Conservation (phyloP, 768 basidiomycete genomes). For the Amyloporia xantha region DNA sequence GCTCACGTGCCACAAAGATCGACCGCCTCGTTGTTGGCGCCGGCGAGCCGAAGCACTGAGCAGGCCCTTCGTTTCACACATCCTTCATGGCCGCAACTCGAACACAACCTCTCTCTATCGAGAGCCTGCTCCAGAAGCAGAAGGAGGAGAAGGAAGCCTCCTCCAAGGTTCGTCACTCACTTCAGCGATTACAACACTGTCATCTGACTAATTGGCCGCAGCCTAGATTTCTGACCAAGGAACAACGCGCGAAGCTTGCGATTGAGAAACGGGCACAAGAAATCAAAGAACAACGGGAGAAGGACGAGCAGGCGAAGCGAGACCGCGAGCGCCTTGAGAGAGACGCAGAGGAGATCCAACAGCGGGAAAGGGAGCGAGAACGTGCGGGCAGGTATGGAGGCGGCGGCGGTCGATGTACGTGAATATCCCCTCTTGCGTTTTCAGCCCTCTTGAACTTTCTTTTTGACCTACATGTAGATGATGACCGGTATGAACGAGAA, state of each 20-base stretch:
- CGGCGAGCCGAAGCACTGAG: neutral
- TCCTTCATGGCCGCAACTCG: slow-evolving; percentile 37
- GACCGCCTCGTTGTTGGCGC: neutral
- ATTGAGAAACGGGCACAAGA: slow-evolving; percentile 84
- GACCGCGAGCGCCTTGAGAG: slow-evolving; percentile 71
- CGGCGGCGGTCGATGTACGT: slow-evolving; percentile 35
- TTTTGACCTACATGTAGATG: slow-evolving; percentile 22
- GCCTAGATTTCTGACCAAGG: slow-evolving; percentile 94
- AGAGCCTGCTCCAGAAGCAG: slow-evolving; percentile 80
- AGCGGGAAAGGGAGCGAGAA: slow-evolving; percentile 39
- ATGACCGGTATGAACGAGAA: slow-evolving; percentile 28
- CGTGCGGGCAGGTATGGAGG: slow-evolving; percentile 35
- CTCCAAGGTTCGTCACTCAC: slow-evolving; percentile 58
- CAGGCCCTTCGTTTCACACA: neutral
- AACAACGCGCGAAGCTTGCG: slow-evolving; percentile 84
- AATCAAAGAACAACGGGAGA: slow-evolving; percentile 64
- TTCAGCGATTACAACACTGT: no score
- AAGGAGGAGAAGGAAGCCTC: slow-evolving; percentile 85
- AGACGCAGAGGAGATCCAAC: slow-evolving; percentile 63
- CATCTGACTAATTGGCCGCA: slow-evolving; percentile 24
- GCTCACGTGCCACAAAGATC: neutral
- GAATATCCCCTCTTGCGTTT: slow-evolving; percentile 6
- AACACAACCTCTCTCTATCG: slow-evolving; percentile 80
- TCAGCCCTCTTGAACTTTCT: slow-evolving; percentile 3
- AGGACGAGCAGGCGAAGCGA: slow-evolving; percentile 49